Evolutionary conservation across 2,329 filamentous ascomycete genomes (phyloP).

Genomic region (Leptodontidium sp.): DNA sequence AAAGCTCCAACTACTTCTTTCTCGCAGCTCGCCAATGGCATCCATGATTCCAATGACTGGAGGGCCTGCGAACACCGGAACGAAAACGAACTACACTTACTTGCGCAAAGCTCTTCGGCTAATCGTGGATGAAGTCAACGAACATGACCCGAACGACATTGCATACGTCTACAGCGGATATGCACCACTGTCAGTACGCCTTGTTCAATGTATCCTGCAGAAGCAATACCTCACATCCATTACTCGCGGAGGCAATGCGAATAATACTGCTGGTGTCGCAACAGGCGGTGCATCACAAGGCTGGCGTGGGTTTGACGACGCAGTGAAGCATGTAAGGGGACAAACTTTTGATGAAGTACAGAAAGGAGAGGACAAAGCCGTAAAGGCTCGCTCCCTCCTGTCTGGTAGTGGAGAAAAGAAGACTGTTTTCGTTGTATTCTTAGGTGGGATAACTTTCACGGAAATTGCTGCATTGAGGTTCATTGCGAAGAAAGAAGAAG

Average conservation of each 20-base stretch:
- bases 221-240: slow-evolving; percentile 83
- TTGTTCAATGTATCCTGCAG: slow-evolving; percentile 92
- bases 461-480: slow-evolving; percentile 95
- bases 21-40: slow-evolving; percentile 79
- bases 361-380: slow-evolving; percentile 90
- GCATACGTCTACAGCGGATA: slow-evolving; percentile 99
- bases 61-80: slow-evolving; percentile 61
- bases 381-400: slow-evolving; percentile 84
- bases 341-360: slow-evolving; percentile 92
- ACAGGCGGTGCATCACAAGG: slow-evolving; percentile 72
- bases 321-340: slow-evolving; percentile 85
- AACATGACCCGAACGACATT: slow-evolving; percentile 91
- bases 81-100: slow-evolving; percentile 89
- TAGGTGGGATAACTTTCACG: slow-evolving; percentile 96
- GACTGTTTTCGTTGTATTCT: slow-evolving; percentile 93
- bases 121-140: slow-evolving; percentile 96
- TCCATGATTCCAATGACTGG: slow-evolving; percentile 81
- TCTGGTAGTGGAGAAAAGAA: slow-evolving; percentile 80
- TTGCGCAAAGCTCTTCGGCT: slow-evolving; percentile 86
- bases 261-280: slow-evolving; percentile 55
- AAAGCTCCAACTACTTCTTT: slow-evolving; percentile 85
- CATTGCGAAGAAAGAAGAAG: slow-evolving; percentile 83
- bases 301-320: slow-evolving; percentile 94
- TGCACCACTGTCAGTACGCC: slow-evolving; percentile 87
- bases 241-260: slow-evolving; percentile 66